Evolutionary conservation across 202 grass and related monocot species (phyloP), one percentile per base, ranked within the genome.

Genomic region (Schoenoplectus tabernaemontani): DNA sequence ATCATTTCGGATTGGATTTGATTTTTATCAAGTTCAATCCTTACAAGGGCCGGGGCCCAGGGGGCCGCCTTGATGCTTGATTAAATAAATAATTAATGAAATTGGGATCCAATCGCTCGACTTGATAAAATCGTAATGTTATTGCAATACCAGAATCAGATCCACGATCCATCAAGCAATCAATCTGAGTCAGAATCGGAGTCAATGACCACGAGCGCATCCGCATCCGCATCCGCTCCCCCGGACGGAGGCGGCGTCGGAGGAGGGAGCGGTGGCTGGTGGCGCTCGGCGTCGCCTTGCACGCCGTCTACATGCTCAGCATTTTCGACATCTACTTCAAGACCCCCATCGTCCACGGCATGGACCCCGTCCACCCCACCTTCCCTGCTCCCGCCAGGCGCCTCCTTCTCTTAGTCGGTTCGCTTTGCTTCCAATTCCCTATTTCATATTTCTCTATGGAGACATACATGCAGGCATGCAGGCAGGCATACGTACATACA

Each of bases 241-340:
- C 9, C 12, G 47, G 50, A 7, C 24, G 46, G 75, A 44, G 44
- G 26, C 3, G 57, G 51, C 32, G 67, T 0, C 80, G 86, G 88
- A 77, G 87, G 82, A 87, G 87, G 48, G 91, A 93, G 87, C 82
- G 82, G 65, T 93, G 93, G 91, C 87, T 97, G 87, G 93, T 97
- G 58, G 87, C 77, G 48, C 83, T 97, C 59, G 93, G 93, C 43
- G 78, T 97, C 64, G 89, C 82, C 2, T 91, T 97, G 54, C 91
- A 97, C 86, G 93, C 93, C 54, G 87, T 97, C 5, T 97, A 97
- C 87, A 97, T 97, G 93, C 87, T 97, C 15, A 97, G 93, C 84
- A 97, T 97, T 53, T 97, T 97, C 85, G 93, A 97, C 82, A 97
- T 93, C 85, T 93, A 97, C 93, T 97, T 97, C 89, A 97, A 97